Evolutionary conservation across 2,329 filamentous ascomycete genomes (phyloP).

Genomic region (Sarocladium brachiariae): DNA sequence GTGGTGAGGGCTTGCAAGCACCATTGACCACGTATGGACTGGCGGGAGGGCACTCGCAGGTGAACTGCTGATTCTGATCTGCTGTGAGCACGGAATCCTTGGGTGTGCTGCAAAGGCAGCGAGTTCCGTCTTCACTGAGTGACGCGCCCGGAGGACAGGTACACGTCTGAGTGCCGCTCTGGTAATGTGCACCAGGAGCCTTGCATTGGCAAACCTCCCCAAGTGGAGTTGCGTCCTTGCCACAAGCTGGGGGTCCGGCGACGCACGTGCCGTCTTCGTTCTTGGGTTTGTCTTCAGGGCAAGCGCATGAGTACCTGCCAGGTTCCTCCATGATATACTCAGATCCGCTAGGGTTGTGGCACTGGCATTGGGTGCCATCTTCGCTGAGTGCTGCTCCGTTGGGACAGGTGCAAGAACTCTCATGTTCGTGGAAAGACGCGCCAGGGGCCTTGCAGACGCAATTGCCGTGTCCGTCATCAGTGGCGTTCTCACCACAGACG

Average conservation of each 20-base stretch:
- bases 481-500: not conserved
- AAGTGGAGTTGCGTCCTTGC: too few relatives aligned
- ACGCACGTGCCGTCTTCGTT: not conserved
- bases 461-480: not conserved
- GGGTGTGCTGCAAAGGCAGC: too few relatives aligned
- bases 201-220: too few relatives aligned
- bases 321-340: not conserved
- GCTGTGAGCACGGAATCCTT: too few relatives aligned
- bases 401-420: not conserved
- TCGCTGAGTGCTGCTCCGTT: not conserved
- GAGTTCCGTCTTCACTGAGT: too few relatives aligned
- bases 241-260: not conserved
- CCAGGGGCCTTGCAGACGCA: slow-evolving; percentile 3
- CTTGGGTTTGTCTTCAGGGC: not conserved
- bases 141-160: too few relatives aligned
- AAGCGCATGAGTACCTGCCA: slow-evolving; percentile 1
- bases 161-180: too few relatives aligned
- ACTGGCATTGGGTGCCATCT: not conserved
- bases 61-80: too few relatives aligned
- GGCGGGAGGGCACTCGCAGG: too few relatives aligned
- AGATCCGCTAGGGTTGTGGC: not conserved
- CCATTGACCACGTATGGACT: too few relatives aligned
- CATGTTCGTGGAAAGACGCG: not conserved
- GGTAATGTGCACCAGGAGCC: too few relatives aligned
- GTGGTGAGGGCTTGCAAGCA: too few relatives aligned